phyloP scores from a whole-genome alignment of 768 basidiomycete species.

The Tulasnella sp. region DNA sequence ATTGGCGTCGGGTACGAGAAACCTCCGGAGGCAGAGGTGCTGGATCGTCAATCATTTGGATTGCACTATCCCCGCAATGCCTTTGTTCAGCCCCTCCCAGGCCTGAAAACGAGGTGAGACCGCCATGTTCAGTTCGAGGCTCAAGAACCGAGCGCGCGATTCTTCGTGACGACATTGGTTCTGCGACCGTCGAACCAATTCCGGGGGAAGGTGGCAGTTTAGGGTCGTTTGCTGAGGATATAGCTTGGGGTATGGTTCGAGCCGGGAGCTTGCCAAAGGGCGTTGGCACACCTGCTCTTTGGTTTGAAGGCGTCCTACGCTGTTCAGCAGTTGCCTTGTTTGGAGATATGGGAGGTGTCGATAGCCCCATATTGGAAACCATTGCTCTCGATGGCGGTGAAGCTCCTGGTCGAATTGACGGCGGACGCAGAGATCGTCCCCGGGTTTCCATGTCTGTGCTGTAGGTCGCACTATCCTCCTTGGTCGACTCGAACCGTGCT shows the following conservation, averaged over 20 bases:
- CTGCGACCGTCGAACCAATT: too few species aligned
- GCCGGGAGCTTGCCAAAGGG: neutral
- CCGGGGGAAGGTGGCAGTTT: neutral
- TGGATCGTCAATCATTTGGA: neutral
- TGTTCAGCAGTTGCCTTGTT: neutral
- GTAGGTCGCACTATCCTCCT: neutral
- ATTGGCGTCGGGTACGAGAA: neutral
- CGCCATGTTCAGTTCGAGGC: neutral
- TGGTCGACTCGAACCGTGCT: constrained; percentile 11
- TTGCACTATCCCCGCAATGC: too few species aligned
- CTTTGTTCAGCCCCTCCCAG: neutral
- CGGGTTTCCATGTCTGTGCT: neutral
- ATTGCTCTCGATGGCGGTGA: neutral
- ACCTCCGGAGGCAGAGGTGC: neutral
- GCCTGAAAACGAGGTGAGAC: neutral
- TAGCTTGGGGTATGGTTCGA: neutral
- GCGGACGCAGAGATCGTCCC: neutral
- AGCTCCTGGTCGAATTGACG: neutral
- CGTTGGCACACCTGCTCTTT: neutral
- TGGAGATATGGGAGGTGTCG: constrained; percentile 16
- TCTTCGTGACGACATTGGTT: neutral
- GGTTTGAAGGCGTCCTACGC: neutral
- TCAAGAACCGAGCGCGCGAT: neutral
- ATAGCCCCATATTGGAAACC: neutral
- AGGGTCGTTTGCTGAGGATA: neutral